phyloP scores from a whole-genome alignment of 139 green algal genomes.

The Picochlorum sp. region DNA sequence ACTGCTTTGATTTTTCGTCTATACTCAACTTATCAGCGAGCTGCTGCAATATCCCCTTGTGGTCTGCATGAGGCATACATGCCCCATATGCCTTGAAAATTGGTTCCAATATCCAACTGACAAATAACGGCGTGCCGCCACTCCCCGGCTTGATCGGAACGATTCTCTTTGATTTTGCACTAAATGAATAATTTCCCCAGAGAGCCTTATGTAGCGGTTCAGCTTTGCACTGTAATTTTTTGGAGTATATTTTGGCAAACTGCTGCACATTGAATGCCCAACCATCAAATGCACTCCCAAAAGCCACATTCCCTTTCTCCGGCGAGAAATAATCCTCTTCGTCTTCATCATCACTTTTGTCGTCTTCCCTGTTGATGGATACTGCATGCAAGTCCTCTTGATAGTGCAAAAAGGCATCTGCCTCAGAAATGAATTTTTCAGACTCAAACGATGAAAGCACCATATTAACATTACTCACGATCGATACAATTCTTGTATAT shows the following conservation, averaged over 20 bases:
- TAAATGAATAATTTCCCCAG: conserved; percentile 84
- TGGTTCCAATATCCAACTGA: conserved; percentile 58
- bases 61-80: conserved; percentile 38
- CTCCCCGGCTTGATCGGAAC: conserved; percentile 44
- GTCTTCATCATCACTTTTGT: conserved; percentile 48
- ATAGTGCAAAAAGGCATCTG: conserved; percentile 74
- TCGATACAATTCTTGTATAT: conserved; percentile 60
- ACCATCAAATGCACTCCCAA: conserved; percentile 85
- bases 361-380: not conserved
- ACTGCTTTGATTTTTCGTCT: conserved; percentile 11
- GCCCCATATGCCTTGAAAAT: conserved; percentile 60
- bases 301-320: conserved; percentile 85
- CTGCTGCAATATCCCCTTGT: conserved; percentile 32
- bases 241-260: conserved; percentile 86
- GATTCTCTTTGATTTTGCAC: conserved; percentile 84
- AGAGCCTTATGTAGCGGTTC: conserved; percentile 42
- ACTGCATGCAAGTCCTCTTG: not conserved
- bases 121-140: conserved; percentile 83
- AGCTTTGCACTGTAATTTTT: conserved; percentile 71
- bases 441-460: conserved; percentile 78
- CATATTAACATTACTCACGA: conserved; percentile 93
- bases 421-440: conserved; percentile 80
- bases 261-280: conserved; percentile 82
- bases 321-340: conserved; percentile 61
- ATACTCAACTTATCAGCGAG: conserved; percentile 44